Conservation (phyloP, 2,329 filamentous ascomycete genomes). For the Boeremia lycopersici region DNA sequence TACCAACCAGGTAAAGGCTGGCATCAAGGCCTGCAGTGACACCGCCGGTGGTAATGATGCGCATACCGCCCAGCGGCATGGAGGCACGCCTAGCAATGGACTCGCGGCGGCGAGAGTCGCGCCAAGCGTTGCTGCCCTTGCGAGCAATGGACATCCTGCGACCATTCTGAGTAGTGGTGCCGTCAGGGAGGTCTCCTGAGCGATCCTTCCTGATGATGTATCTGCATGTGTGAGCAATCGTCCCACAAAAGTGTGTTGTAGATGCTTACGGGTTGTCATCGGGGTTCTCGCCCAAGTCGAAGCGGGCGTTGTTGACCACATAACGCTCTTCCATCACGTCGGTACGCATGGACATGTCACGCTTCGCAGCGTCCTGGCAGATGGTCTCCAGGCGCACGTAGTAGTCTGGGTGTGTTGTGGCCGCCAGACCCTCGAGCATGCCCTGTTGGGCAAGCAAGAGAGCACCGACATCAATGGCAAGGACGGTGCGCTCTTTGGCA, state of each 20-base stretch:
- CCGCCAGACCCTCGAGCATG: conserved; percentile 77
- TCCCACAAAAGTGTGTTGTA: neutral
- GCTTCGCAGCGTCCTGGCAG: conserved; percentile 74
- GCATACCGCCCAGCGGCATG: conserved; percentile 70
- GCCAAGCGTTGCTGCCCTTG: conserved; percentile 85
- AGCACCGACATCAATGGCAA: conserved; percentile 80
- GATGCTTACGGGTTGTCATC: conserved; percentile 67
- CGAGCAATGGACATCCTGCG: conserved; percentile 57
- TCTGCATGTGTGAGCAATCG: conserved; percentile 61
- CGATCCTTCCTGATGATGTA: conserved; percentile 73
- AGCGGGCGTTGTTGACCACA: conserved; percentile 89
- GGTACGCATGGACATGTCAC: conserved; percentile 75
- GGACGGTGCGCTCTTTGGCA: conserved; percentile 77
- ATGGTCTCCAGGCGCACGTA: conserved; percentile 81
- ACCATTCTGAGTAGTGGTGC: conserved; percentile 46
- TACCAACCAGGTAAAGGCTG: conserved; percentile 81
- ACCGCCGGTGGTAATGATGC: conserved; percentile 81
- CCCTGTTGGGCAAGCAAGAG: conserved; percentile 78
- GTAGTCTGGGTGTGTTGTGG: conserved; percentile 82
- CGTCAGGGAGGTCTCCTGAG: conserved; percentile 60
- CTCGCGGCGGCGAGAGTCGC: conserved; percentile 78
- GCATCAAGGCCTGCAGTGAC: conserved; percentile 83
- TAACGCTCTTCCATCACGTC: conserved; percentile 85
- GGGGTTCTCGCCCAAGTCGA: conserved; percentile 77
- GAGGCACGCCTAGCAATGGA: conserved; percentile 78